Percentiles rank a stretch among this genome's conserved stretches.
phyloP scores from a whole-genome alignment of 108 stramenopile species.

The Skeletonema costatum region DNA sequence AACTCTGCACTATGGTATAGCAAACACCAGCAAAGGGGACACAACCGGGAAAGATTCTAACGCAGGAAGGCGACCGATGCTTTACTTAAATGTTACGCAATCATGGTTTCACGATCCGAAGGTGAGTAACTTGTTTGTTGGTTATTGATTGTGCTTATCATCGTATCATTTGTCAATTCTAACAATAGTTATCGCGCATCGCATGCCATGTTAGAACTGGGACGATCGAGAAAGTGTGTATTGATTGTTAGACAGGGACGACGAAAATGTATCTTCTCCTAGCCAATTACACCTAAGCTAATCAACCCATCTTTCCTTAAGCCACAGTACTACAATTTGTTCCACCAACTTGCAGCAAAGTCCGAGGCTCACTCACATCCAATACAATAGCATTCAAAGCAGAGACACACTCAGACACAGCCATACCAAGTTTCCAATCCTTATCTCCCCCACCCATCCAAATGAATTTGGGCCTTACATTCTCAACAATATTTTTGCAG shows the following conservation, averaged over 20 bases:
- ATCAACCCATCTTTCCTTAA: neutral
- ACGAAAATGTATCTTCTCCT: slow-evolving; percentile 41
- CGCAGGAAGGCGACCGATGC: slow-evolving; percentile 62
- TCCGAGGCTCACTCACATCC: slow-evolving; percentile 57
- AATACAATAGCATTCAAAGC: slow-evolving; percentile 54
- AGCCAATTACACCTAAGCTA: neutral
- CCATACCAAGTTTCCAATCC: slow-evolving; percentile 82
- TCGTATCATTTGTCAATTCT: neutral
- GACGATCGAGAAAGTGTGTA: slow-evolving; percentile 36
- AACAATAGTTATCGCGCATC: neutral
- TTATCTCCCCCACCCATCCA: slow-evolving; percentile 86
- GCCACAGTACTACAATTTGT: neutral
- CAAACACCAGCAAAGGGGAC: slow-evolving; percentile 60
- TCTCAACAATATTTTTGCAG: slow-evolving; percentile 51
- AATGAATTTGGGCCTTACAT: slow-evolving; percentile 56
- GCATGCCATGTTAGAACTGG: slow-evolving; percentile 25
- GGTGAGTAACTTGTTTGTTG: neutral
- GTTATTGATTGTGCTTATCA: neutral
- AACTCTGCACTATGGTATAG: slow-evolving; percentile 84
- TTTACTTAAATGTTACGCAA: slow-evolving; percentile 82
- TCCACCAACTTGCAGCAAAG: neutral
- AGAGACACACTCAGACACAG: slow-evolving; percentile 68
- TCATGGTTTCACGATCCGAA: slow-evolving; percentile 90
- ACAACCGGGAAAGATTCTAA: slow-evolving; percentile 14
- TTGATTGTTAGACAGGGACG: too few species aligned